These are phyloP conservation scores for Wallacemonas sp. DNA, from an alignment of 208 protist genomes.

Conservation along the genomic window DNA sequence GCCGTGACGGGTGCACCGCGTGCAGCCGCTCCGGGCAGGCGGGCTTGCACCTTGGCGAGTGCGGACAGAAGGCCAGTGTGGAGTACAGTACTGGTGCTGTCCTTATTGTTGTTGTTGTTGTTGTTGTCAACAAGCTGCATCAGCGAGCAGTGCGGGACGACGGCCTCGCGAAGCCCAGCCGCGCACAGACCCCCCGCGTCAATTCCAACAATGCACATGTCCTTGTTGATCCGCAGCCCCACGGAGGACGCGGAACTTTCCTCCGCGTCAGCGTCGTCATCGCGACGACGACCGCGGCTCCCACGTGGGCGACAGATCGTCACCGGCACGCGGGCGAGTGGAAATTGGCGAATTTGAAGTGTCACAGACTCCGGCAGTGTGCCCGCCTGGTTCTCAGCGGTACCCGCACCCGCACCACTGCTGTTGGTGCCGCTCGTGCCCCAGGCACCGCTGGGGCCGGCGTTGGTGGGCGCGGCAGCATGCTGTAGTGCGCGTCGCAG, in stretches of 20 bases:
- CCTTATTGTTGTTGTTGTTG: background rate
- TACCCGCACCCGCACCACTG: background rate
- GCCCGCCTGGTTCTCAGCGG: background rate
- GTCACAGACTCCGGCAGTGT: slow-evolving; percentile 50
- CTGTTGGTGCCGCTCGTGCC: background rate
- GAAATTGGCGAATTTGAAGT: slow-evolving; percentile 62
- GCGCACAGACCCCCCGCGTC: slow-evolving; percentile 50
- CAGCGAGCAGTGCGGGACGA: slow-evolving; percentile 45
- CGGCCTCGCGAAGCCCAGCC: slow-evolving; percentile 39
- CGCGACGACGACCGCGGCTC: slow-evolving; percentile 22
- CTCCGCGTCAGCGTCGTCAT: background rate
- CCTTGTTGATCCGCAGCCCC: slow-evolving; percentile 56
- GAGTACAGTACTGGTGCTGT: no score
- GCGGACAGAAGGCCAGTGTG: no score
- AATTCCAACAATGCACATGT: slow-evolving; percentile 49
- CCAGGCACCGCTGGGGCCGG: background rate
- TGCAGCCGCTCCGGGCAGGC: no score
- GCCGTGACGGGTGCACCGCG: slow-evolving; percentile 5
- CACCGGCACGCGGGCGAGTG: slow-evolving; percentile 49
- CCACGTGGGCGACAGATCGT: slow-evolving; percentile 34
- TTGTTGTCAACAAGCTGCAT: slow-evolving; percentile 34
- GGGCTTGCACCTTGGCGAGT: no score
- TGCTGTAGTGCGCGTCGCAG: slow-evolving; percentile 28
- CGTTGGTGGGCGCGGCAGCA: slow-evolving; percentile 22
- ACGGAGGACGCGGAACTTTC: slow-evolving; percentile 26